Conservation (phyloP, 106 monocot species). For the Gastrodia elata region DNA sequence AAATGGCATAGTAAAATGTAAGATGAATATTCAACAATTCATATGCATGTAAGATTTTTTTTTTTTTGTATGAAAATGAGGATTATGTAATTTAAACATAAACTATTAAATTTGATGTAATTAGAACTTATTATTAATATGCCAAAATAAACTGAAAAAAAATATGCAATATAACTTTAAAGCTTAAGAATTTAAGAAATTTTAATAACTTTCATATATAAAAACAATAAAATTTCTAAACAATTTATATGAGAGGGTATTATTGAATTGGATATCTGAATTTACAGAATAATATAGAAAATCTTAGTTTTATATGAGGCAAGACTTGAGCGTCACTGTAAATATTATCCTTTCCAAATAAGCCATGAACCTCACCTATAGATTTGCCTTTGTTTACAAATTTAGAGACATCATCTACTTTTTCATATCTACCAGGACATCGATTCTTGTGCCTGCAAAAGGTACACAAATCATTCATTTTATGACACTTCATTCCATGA, state of each 20-base stretch:
- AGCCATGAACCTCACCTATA: neutral
- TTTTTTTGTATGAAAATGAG: no score
- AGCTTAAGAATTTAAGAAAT: no score
- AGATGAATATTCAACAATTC: no score
- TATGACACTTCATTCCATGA: neutral
- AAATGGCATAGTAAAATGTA: no score
- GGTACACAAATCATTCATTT: neutral
- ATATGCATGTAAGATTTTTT: no score
- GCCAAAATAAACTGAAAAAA: neutral
- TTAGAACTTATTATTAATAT: no score
- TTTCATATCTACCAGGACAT: slow-evolving; percentile 7
- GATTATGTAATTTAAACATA: no score
- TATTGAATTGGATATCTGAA: neutral
- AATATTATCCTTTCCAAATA: neutral
- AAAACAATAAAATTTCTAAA: no score
- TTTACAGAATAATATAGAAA: neutral
- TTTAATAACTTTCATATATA: no score
- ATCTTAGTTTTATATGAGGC: neutral
- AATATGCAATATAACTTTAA: no score
- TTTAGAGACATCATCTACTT: neutral
- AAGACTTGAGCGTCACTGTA: neutral
- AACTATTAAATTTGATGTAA: no score
- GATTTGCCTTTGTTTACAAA: slow-evolving; percentile 4
- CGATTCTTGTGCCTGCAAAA: neutral
- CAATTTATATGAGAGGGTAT: neutral